These are phyloP conservation scores for Elaphomyces granulatus DNA, from an alignment of 495 filamentous ascomycete genomes.

Conservation along the genomic window DNA sequence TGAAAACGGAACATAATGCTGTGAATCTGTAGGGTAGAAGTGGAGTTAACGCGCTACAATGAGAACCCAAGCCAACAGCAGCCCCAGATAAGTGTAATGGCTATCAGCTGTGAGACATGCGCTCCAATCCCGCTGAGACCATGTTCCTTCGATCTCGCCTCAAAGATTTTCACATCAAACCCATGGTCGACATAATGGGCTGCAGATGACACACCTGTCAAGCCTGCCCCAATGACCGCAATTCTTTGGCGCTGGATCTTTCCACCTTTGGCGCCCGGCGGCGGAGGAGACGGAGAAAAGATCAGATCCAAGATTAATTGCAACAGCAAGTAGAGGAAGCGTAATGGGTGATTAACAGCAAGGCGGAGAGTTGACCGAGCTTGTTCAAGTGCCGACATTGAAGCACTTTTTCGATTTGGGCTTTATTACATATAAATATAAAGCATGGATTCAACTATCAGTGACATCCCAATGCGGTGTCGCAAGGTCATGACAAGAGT, in stretches of 20 bases:
- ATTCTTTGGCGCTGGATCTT: slow-evolving; percentile 42
- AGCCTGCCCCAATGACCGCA: slow-evolving; percentile 70
- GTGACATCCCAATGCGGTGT: too few relatives aligned
- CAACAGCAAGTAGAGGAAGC: slow-evolving; percentile 48
- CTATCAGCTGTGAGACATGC: slow-evolving; percentile 35
- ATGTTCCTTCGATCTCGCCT: slow-evolving; percentile 44
- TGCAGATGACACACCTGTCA: slow-evolving; percentile 71
- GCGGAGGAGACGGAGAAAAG: slow-evolving; percentile 55
- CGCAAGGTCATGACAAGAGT: too few relatives aligned
- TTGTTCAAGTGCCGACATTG: background rate
- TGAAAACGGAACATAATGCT: slow-evolving; percentile 83
- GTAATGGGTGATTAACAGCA: slow-evolving; percentile 19
- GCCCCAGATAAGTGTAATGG: too few relatives aligned
- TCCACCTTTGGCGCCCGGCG: slow-evolving; percentile 35
- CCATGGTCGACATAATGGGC: slow-evolving; percentile 80
- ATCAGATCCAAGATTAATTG: slow-evolving; percentile 52
- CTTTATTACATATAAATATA: too few relatives aligned
- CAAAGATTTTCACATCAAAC: slow-evolving; percentile 69
- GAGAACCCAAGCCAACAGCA: slow-evolving; percentile 5
- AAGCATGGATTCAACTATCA: too few relatives aligned
- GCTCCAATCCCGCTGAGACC: slow-evolving; percentile 75
- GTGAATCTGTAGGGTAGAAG: slow-evolving; percentile 69
- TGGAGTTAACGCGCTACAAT: slow-evolving; percentile 61
- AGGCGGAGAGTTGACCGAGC: slow-evolving; percentile 2
- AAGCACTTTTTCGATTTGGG: too few relatives aligned